Conservation (phyloP, 495 filamentous ascomycete genomes). For the Hypomontagnella monticulosa region DNA sequence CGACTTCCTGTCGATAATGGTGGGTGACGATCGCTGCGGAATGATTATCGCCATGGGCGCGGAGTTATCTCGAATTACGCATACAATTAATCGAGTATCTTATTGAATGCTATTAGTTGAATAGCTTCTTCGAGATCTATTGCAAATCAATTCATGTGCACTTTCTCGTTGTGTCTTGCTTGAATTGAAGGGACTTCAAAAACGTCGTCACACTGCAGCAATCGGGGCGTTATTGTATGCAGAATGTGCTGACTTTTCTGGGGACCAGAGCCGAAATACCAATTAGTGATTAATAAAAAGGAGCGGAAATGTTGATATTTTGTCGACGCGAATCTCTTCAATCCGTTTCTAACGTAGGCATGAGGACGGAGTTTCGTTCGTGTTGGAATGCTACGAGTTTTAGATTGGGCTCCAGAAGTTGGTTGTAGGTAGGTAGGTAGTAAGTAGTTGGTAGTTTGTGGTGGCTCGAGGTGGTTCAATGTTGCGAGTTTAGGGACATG, state of each 20-base stretch:
- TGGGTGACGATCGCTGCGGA: conserved; percentile 38
- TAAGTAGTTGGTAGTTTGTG: background rate
- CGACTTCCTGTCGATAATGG: conserved; percentile 37
- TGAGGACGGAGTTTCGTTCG: conserved; percentile 30
- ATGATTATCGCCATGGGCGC: conserved; percentile 49
- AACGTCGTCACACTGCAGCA: conserved; percentile 35
- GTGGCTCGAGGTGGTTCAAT: conserved; percentile 43
- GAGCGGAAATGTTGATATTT: conserved; percentile 19
- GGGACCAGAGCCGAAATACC: conserved; percentile 8
- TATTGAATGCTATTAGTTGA: conserved; percentile 4
- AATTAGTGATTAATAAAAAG: conserved; percentile 24
- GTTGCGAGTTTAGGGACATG: background rate
- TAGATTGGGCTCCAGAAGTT: conserved; percentile 21
- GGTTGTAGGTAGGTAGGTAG: background rate
- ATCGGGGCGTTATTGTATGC: conserved; percentile 22
- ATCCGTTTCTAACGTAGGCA: conserved; percentile 39
- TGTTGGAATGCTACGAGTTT: conserved; percentile 38
- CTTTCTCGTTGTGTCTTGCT: conserved; percentile 9
- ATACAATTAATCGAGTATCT: conserved; percentile 27
- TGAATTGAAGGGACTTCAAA: conserved; percentile 26
- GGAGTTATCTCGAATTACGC: conserved; percentile 36
- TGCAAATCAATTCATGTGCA: conserved; percentile 26
- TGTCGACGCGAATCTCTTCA: conserved; percentile 32
- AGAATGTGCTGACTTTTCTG: conserved; percentile 19
- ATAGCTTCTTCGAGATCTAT: conserved; percentile 25